A percentile compares a stretch with the other conserved stretches of the same genome.
These are phyloP conservation scores for Fusarium nelsonii DNA, from an alignment of 2,329 filamentous ascomycete genomes.

Conservation along the genomic window DNA sequence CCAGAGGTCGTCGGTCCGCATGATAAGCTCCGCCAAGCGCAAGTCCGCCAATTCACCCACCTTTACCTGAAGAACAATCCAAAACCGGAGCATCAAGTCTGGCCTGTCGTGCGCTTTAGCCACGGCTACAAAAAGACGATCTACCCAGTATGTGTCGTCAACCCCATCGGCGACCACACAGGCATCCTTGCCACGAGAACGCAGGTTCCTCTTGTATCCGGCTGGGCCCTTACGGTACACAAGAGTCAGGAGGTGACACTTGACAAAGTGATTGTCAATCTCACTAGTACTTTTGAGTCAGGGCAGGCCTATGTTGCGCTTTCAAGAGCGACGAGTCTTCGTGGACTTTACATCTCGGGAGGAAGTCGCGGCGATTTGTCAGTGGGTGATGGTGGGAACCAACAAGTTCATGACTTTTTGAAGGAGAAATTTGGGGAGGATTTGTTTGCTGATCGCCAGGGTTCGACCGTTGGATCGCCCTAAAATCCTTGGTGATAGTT, in stretches of 20 bases:
- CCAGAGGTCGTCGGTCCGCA: neutral
- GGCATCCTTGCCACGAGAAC: conserved; percentile 64
- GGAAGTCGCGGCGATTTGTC: conserved; percentile 1
- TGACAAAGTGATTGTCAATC: conserved; percentile 52
- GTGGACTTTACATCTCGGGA: conserved; percentile 19
- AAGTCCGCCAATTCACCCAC: neutral
- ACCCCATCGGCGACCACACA: conserved; percentile 57
- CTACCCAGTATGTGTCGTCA: conserved; percentile 63
- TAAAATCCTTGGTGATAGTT: neutral
- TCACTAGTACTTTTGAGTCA: neutral
- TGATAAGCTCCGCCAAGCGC: neutral
- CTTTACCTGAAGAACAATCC: neutral
- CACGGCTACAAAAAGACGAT: conserved; percentile 61
- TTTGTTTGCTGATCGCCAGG: neutral
- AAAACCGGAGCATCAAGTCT: neutral
- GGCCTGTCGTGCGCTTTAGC: conserved; percentile 61
- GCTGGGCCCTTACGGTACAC: conserved; percentile 74
- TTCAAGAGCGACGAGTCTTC: neutral
- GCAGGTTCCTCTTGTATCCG: conserved; percentile 70
- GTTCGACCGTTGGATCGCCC: no score
- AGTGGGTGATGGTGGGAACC: neutral
- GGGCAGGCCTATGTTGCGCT: neutral
- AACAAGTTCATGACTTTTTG: conserved; percentile 21
- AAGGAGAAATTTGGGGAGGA: conserved; percentile 9
- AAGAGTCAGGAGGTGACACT: conserved; percentile 74